Percentiles rank a stretch among this genome's conserved stretches.
phyloP scores from a whole-genome alignment of 208 protist species.

The Lotmaria passim region DNA sequence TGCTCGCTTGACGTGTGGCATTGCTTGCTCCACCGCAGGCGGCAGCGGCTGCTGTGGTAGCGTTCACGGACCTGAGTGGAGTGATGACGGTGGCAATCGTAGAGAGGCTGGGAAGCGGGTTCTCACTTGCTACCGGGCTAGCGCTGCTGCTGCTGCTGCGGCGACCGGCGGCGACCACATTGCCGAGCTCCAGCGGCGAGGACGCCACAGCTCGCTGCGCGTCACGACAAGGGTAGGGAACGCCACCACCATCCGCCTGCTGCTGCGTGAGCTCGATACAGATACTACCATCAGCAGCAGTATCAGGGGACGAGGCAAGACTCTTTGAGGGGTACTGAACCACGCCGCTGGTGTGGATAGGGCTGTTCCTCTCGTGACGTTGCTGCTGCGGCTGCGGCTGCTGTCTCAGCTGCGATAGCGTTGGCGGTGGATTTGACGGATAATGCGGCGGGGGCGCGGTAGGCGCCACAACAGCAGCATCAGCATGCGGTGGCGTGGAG shows the following conservation, averaged over 20 bases:
- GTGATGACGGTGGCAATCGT: not conserved
- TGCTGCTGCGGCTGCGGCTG: conserved; percentile 4
- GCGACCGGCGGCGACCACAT: not conserved
- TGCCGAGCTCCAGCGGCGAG: conserved; percentile 1
- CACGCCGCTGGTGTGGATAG: not conserved
- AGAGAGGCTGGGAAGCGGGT: not conserved
- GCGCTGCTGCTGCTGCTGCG: conserved; percentile 8
- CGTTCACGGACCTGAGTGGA: not conserved
- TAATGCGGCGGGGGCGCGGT: too few species aligned
- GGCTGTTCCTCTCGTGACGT: not conserved
- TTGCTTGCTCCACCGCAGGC: too few species aligned
- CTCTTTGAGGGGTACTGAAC: too few species aligned
- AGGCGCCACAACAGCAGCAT: too few species aligned
- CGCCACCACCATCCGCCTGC: not conserved
- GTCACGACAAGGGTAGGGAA: too few species aligned
- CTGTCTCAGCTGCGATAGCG: too few species aligned
- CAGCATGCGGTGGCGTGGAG: not conserved
- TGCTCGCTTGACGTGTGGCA: too few species aligned
- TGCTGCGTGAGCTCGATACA: not conserved
- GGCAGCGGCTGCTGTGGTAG: not conserved
- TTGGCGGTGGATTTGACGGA: too few species aligned
- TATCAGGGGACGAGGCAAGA: too few species aligned
- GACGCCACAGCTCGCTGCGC: too few species aligned
- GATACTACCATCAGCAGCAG: too few species aligned
- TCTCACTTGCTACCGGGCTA: not conserved